Base-by-base conservation (phyloP, 2,329 filamentous ascomycete species). In the Hypomyces perniciosus region DNA sequence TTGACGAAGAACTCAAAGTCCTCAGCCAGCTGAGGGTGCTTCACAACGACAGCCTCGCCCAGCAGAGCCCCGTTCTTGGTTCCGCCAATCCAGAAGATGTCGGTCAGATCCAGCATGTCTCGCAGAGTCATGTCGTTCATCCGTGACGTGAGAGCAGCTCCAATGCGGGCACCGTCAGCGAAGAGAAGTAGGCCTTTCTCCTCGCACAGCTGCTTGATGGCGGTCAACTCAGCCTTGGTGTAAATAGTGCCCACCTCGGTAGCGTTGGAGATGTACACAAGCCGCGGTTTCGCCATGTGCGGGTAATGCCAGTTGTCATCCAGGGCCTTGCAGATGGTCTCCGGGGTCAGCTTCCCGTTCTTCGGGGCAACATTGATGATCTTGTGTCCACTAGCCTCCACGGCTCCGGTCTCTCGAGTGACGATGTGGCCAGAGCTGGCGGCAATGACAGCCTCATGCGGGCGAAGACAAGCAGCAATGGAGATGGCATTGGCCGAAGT, bases 81-180 rank as follows among this genome's bases (percentile, higher is more conserved):
- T 0, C 75, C 75, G 3, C 75, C 75, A 35, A 78, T 77, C 75
- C 75, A 78, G 62, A 78, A 78, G 20, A 78, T 74, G 49, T 78
- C 75, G 0, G 72, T 75, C 38, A 76, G 56, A 4, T 74, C 69
- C 2, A 75, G 59, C 5, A 78, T 61, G 48, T 78, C 75, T 0
- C 57, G 55, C 5, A 75, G 62, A 0, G 67, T 69, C 61, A 77
- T 59, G 50, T 76, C 72, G 37, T 72, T 76, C 26, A 59, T 61
- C 8, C 57, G 60, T 0, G 74, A 73, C 2, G 70, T 66, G 8
- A 78, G 57, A 0, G 75, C 75, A 1, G 66, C 58, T 2, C 68
- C 68, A 13, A 78, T 68, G 1, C 75, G 69, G 0, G 75, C 75
- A 0, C 75, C 75, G 35, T 78, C 75, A 26, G 77, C 65, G 35